Evolutionary conservation across 139 green algal genomes (phyloP).

Genomic region (Chlorella sp.): DNA sequence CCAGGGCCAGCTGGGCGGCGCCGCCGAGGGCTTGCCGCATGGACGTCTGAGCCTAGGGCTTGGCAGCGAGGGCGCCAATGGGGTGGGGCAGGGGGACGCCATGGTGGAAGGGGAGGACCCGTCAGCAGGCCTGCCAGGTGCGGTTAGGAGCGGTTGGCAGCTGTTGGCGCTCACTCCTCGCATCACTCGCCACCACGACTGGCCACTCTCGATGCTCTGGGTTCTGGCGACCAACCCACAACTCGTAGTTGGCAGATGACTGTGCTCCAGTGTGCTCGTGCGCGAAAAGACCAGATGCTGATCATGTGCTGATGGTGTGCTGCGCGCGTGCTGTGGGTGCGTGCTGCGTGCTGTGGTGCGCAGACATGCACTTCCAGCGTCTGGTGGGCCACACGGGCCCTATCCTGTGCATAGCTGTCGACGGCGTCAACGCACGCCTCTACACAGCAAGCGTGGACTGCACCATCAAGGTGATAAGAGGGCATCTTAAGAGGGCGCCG

Average conservation of each 20-base stretch:
- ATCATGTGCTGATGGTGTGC: background rate
- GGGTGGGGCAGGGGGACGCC: no score
- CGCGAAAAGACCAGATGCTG: no score
- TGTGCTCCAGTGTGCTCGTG: no score
- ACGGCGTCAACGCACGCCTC: constrained; percentile 36
- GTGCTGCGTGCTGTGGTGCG: background rate
- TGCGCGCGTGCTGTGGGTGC: background rate
- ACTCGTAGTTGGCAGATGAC: no score
- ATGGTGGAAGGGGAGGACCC: no score
- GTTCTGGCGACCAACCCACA: background rate
- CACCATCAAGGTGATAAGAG: constrained; percentile 54
- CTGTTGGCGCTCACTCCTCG: background rate
- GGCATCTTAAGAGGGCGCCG: no score
- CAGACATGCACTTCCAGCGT: constrained; percentile 7
- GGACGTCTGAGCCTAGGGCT: no score
- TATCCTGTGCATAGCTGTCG: constrained; percentile 48
- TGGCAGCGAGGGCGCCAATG: no score
- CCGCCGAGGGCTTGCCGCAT: no score
- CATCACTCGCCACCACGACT: background rate
- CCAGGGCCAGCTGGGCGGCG: no score
- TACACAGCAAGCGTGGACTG: constrained; percentile 66
- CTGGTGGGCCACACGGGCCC: constrained; percentile 65
- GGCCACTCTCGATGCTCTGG: background rate
- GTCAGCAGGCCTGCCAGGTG: no score
- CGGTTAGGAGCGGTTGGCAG: no score